A percentile compares a stretch with the other conserved stretches of the same genome.
Conservation (phyloP, 2,329 filamentous ascomycete species). For the Sphaerulina populicola region DNA sequence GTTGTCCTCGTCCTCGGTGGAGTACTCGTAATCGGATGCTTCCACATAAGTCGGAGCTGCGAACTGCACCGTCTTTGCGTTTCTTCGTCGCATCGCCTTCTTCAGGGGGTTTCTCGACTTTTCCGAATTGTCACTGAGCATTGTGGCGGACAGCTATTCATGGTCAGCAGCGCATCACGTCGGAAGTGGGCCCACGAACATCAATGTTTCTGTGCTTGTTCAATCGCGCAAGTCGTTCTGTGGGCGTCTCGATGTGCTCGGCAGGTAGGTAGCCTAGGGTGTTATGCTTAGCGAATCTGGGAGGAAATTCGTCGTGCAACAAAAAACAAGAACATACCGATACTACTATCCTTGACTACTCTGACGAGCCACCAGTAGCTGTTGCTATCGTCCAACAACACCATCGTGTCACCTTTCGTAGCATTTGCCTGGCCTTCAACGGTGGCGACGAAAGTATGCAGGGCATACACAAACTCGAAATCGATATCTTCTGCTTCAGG, state of each 20-base stretch:
- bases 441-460: constrained; percentile 95
- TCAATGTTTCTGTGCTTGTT: constrained; percentile 99
- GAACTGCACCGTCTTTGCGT: constrained; percentile 80
- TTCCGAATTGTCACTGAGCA: constrained; percentile 64
- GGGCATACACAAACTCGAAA: constrained; percentile 97
- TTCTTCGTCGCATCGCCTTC: constrained; percentile 71
- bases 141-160: constrained; percentile 56
- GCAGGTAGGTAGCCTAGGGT: constrained; percentile 89
- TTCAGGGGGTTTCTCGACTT: constrained; percentile 77
- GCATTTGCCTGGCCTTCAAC: constrained; percentile 98
- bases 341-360: constrained; percentile 95
- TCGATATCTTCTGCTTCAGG: constrained; percentile 94
- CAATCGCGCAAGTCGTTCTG: constrained; percentile 80
- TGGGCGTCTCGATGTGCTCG: constrained; percentile 96
- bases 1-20: constrained; percentile 55
- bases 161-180: constrained; percentile 24
- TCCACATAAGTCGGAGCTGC: constrained; percentile 78
- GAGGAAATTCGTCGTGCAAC: background rate
- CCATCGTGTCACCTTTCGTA: constrained; percentile 97
- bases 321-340: constrained; percentile 53
- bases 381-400: constrained; percentile 94
- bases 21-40: constrained; percentile 79
- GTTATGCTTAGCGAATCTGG: background rate
- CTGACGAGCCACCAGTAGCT: constrained; percentile 99
- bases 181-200: constrained; percentile 46